These are phyloP conservation scores for Pythium plurisporium DNA, from an alignment of 352 stramenopile genomes.

Conservation along the genomic window DNA sequence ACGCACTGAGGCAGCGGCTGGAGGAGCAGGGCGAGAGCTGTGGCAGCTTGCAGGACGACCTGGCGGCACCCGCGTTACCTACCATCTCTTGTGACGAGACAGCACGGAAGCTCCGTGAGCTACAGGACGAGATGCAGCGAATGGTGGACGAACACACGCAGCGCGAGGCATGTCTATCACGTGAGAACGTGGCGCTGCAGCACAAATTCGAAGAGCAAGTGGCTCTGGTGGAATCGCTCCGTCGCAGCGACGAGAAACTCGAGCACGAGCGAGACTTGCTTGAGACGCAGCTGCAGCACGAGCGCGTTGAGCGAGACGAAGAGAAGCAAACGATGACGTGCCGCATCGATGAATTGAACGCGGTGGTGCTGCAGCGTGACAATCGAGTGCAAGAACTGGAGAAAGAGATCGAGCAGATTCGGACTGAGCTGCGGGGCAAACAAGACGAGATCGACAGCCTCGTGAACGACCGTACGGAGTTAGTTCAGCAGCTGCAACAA, in stretches of 20 bases:
- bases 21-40: too few species aligned
- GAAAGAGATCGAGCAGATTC: neutral
- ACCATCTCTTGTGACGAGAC: too few species aligned
- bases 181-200: neutral
- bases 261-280: neutral
- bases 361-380: neutral
- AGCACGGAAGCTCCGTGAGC: neutral
- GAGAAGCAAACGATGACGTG: neutral
- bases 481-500: constrained; percentile 9
- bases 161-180: neutral
- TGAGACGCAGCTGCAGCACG: neutral
- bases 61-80: too few species aligned
- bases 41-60: too few species aligned
- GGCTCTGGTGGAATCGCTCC: neutral
- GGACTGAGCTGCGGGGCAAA: neutral
- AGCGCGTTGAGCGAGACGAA: neutral
- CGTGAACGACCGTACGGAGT: neutral
- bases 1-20: constrained; percentile 2
- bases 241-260: neutral
- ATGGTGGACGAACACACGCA: neutral
- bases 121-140: neutral
- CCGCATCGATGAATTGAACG: neutral
- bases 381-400: neutral
- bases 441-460: neutral
- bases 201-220: neutral